phyloP scores from a whole-genome alignment of 257 asterid species.

The Cruciata laevipes region DNA sequence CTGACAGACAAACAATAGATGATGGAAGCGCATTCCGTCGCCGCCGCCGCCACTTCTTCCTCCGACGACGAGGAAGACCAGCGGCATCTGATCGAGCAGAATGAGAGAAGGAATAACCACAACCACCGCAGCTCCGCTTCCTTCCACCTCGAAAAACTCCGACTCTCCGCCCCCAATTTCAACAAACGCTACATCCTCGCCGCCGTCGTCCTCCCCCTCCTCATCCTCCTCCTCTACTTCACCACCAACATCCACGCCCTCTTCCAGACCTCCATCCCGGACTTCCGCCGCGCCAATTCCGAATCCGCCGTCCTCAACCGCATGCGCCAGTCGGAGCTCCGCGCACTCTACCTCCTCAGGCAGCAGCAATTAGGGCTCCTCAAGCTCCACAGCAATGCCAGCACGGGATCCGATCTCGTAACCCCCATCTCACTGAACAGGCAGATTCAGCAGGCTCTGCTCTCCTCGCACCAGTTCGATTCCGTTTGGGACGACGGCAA shows the following conservation, averaged over 20 bases:
- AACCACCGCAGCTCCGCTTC: conserved; percentile 20
- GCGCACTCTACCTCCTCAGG: conserved; percentile 59
- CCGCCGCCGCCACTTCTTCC: conserved; percentile 10
- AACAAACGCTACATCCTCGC: conserved; percentile 54
- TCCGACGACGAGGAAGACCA: conserved; percentile 92
- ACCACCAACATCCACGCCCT: conserved; percentile 49
- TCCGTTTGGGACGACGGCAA: conserved; percentile 30
- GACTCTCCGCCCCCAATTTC: conserved; percentile 25
- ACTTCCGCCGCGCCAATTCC: conserved; percentile 4
- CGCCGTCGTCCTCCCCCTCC: conserved; percentile 46
- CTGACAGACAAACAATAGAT: background rate
- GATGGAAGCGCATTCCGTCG: conserved; percentile 23
- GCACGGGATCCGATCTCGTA: conserved; percentile 40
- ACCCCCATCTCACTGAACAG: conserved; percentile 66
- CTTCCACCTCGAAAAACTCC: conserved; percentile 30
- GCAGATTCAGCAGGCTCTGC: conserved; percentile 56
- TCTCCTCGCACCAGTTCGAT: conserved; percentile 60
- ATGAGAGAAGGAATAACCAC: conserved; percentile 29
- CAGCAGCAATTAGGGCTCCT: conserved; percentile 75
- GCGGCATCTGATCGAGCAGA: conserved; percentile 51
- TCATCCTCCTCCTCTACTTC: conserved; percentile 49
- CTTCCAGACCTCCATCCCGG: conserved; percentile 44
- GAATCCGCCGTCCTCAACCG: conserved; percentile 30
- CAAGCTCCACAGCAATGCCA: conserved; percentile 34
- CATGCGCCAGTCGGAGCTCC: conserved; percentile 83